Conservation (phyloP, 371 early-diverging fungal genomes). For the Actinomortierella wolfii region DNA sequence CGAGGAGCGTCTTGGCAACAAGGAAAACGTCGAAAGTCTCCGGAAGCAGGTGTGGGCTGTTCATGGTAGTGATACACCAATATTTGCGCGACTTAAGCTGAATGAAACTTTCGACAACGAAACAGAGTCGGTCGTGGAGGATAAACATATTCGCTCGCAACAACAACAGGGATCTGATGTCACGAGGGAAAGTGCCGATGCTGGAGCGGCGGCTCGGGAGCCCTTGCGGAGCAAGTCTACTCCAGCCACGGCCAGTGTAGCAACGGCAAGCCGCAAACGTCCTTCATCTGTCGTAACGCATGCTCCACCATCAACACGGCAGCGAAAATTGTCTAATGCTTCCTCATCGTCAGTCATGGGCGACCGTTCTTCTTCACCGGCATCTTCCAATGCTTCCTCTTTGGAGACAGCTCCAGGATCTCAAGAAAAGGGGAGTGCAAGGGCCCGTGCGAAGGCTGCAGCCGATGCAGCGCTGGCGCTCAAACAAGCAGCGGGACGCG, state of each 20-base stretch:
- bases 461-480: conserved; percentile 38
- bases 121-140: too few relatives aligned
- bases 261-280: too few relatives aligned
- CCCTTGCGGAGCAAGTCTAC: too few relatives aligned
- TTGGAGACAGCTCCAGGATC: not conserved
- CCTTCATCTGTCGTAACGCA: too few relatives aligned
- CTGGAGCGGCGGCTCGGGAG: not conserved
- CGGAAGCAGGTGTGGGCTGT: conserved; percentile 40
- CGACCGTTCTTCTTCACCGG: not conserved
- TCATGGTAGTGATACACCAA: conserved; percentile 18
- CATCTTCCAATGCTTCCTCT: not conserved
- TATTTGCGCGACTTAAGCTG: too few relatives aligned
- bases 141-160: not conserved
- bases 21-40: conserved; percentile 39
- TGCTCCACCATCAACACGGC: too few relatives aligned
- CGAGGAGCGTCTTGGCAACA: conserved; percentile 42
- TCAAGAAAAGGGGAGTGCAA: not conserved
- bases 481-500: conserved; percentile 12
- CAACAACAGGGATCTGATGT: not conserved
- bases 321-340: too few relatives aligned
- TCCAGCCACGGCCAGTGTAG: too few relatives aligned
- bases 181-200: not conserved
- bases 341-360: not conserved
- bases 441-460: conserved; percentile 43
- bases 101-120: not conserved